phyloP scores from a whole-genome alignment of 306 rosid genomes.

The Delonix regia region DNA sequence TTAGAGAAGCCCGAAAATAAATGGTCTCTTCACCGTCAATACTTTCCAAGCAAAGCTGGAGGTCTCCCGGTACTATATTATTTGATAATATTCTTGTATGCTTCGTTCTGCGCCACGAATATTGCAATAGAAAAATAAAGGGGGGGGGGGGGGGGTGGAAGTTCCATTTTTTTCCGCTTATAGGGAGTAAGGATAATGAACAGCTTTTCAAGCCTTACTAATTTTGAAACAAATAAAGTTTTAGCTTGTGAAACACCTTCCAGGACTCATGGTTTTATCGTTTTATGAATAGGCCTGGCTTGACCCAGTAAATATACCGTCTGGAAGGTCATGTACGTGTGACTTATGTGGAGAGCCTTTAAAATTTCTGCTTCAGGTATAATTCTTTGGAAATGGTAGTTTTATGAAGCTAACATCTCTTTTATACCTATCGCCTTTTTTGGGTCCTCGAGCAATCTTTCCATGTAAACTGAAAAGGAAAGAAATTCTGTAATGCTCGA shows the following conservation, averaged over 20 bases:
- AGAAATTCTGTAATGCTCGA: too few relatives aligned
- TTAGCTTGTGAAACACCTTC: not conserved
- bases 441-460: not conserved
- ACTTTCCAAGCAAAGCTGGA: conserved; percentile 90
- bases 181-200: not conserved
- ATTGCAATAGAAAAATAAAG: not conserved
- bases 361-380: conserved; percentile 84
- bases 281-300: conserved; percentile 78
- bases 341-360: conserved; percentile 80
- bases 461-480: too few relatives aligned
- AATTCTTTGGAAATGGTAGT: not conserved
- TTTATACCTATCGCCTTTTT: not conserved
- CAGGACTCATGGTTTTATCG: not conserved
- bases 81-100: not conserved
- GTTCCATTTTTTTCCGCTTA: not conserved
- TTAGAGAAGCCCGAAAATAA: conserved; percentile 56
- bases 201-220: not conserved
- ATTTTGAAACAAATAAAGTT: not conserved
- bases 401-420: not conserved
- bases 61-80: conserved; percentile 69
- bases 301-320: conserved; percentile 77
- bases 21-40: conserved; percentile 61
- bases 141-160: not conserved
- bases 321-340: conserved; percentile 61
- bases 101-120: not conserved